Evolutionary conservation across 331 rosid species (phyloP).

Genomic region (Dryas integrifolia): DNA sequence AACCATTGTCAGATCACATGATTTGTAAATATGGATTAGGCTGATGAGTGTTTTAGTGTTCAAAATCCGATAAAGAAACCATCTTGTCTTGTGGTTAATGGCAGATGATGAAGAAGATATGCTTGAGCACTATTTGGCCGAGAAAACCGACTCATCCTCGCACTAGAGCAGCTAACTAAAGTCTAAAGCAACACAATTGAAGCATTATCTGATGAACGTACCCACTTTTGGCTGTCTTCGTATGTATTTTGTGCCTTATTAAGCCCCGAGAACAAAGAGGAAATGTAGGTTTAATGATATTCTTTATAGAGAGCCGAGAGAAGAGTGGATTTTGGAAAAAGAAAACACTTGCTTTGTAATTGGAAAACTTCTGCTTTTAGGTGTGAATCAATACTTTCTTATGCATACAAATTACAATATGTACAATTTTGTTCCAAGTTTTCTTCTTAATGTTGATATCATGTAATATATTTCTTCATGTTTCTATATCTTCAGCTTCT

Average conservation of each 20-base stretch:
- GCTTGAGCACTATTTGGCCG: slow-evolving; percentile 97
- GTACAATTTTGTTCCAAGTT: no score
- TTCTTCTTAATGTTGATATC: no score
- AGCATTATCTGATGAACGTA: slow-evolving; percentile 4
- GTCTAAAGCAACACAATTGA: slow-evolving; percentile 3
- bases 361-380: not conserved
- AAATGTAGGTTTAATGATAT: not conserved
- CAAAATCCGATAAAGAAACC: slow-evolving; percentile 6
- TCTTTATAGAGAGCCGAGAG: not conserved
- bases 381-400: no score
- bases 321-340: not conserved
- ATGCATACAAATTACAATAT: no score
- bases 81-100: slow-evolving; percentile 23
- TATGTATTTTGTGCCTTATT: not conserved
- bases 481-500: no score
- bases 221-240: not conserved
- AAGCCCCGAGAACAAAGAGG: not conserved
- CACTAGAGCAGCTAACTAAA: slow-evolving; percentile 59
- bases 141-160: slow-evolving; percentile 67
- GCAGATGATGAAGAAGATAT: slow-evolving; percentile 96
- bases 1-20: not conserved
- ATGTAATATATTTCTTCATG: no score
- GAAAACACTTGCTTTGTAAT: not conserved
- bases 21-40: not conserved
- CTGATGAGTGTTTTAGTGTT: not conserved